Conservation (phyloP, 2,329 filamentous ascomycete species). For the Rugonectria rugulosa region DNA sequence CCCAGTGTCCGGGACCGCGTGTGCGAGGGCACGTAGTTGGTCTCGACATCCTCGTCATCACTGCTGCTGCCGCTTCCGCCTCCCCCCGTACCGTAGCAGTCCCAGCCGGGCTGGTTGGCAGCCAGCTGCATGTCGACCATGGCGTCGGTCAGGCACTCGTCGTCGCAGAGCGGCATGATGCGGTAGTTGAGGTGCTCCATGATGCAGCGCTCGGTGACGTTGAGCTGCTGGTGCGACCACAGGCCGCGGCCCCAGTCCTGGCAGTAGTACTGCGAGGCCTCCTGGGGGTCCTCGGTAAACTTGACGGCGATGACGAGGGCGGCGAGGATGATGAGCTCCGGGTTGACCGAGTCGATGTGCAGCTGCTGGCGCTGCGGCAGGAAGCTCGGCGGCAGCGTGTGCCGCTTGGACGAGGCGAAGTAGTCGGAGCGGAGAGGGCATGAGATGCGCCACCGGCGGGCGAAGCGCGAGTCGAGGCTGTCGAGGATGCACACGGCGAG, state of each 20-base stretch:
- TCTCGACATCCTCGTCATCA: conserved; percentile 37
- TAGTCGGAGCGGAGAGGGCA: conserved; percentile 57
- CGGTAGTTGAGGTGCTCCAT: conserved; percentile 71
- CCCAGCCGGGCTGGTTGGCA: conserved; percentile 44
- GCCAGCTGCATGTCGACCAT: conserved; percentile 71
- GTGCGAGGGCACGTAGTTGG: conserved; percentile 42
- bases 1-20: conserved; percentile 47
- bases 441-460: conserved; percentile 66
- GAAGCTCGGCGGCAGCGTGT: conserved; percentile 55
- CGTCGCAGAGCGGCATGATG: conserved; percentile 66
- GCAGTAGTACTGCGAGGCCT: conserved; percentile 61
- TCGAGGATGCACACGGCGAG: conserved; percentile 73
- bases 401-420: conserved; percentile 49
- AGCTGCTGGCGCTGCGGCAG: conserved; percentile 47
- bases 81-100: too few species aligned
- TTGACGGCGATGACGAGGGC: conserved; percentile 71
- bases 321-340: conserved; percentile 69
- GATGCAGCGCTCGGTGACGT: conserved; percentile 68
- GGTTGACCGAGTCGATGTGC: conserved; percentile 68
- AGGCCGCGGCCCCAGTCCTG: conserved; percentile 60
- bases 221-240: conserved; percentile 70
- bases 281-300: conserved; percentile 68
- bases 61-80: conserved; percentile 40
- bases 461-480: conserved; percentile 68
- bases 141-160: conserved; percentile 64